A percentile compares a stretch with the other conserved stretches of the same genome.
Evolutionary conservation across 2,329 filamentous ascomycete genomes (phyloP).

Genomic region (Curvularia spicifera): DNA sequence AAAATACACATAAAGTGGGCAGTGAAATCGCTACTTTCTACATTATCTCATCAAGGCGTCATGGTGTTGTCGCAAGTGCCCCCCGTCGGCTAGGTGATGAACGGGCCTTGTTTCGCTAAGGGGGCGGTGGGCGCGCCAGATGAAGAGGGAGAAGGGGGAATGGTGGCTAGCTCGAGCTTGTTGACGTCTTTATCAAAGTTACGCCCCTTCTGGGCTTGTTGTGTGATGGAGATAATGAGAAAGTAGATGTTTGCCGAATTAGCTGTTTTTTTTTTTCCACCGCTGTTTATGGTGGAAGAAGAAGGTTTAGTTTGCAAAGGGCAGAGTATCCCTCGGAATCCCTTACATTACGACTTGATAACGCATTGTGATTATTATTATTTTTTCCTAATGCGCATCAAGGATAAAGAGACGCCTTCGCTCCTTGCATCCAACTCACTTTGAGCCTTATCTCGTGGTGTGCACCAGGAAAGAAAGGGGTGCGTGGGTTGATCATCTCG

Average conservation of each 20-base stretch:
- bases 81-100: slow-evolving; percentile 10
- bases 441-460: background rate
- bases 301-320: background rate
- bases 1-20: too few relatives aligned
- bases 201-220: background rate
- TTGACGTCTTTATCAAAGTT: background rate
- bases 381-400: background rate
- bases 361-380: background rate
- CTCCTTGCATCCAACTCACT: background rate
- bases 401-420: background rate
- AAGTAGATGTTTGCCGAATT: background rate
- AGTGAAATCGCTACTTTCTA: too few relatives aligned
- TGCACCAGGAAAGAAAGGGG: background rate
- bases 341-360: background rate
- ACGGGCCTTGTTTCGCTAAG: background rate
- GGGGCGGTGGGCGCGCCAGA: background rate
- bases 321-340: background rate
- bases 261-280: background rate
- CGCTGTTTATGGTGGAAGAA: background rate
- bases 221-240: background rate
- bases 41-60: background rate
- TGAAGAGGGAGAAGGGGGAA: background rate
- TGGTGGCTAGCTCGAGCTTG: background rate
- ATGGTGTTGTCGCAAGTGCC: background rate
- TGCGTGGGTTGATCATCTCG: background rate